Conservation (phyloP, 1,284 basidiomycete species). For the Marasmius tenuissimus region DNA sequence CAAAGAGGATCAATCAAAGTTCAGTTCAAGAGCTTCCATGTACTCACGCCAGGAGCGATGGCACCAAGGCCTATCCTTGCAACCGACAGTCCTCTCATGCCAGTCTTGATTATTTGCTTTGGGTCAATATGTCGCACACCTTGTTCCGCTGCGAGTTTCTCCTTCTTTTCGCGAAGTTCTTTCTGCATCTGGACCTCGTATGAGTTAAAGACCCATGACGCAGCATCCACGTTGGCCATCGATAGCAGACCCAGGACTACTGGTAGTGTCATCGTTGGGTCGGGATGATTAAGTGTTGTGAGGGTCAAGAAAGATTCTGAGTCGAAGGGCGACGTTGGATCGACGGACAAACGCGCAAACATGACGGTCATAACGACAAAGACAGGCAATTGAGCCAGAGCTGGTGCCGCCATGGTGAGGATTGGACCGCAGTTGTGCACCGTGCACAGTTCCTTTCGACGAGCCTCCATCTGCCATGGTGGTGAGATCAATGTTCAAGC, state of each 20-base stretch:
- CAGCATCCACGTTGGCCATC: slow-evolving; percentile 76
- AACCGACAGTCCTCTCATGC: slow-evolving; percentile 63
- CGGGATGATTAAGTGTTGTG: slow-evolving; percentile 66
- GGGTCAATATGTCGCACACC: slow-evolving; percentile 46
- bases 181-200: slow-evolving; percentile 48
- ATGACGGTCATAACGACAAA: slow-evolving; percentile 67
- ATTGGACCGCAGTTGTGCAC: slow-evolving; percentile 59
- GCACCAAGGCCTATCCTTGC: slow-evolving; percentile 76
- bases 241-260: slow-evolving; percentile 72
- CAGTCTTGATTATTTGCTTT: slow-evolving; percentile 58
- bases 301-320: slow-evolving; percentile 75
- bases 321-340: slow-evolving; percentile 63
- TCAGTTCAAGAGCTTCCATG: background rate
- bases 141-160: slow-evolving; percentile 41
- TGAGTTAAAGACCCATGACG: slow-evolving; percentile 65
- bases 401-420: slow-evolving; percentile 61
- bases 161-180: slow-evolving; percentile 44
- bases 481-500: background rate
- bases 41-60: slow-evolving; percentile 74
- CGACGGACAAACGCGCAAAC: slow-evolving; percentile 54
- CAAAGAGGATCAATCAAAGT: slow-evolving; percentile 10
- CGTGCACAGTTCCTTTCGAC: slow-evolving; percentile 59
- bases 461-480: slow-evolving; percentile 46
- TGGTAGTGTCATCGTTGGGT: slow-evolving; percentile 70
- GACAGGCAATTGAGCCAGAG: slow-evolving; percentile 69